Evolutionary conservation across 169 alveolate genomes (phyloP), one percentile per base, ranked within the genome.

Genomic region (Sarcocystis neurona): DNA sequence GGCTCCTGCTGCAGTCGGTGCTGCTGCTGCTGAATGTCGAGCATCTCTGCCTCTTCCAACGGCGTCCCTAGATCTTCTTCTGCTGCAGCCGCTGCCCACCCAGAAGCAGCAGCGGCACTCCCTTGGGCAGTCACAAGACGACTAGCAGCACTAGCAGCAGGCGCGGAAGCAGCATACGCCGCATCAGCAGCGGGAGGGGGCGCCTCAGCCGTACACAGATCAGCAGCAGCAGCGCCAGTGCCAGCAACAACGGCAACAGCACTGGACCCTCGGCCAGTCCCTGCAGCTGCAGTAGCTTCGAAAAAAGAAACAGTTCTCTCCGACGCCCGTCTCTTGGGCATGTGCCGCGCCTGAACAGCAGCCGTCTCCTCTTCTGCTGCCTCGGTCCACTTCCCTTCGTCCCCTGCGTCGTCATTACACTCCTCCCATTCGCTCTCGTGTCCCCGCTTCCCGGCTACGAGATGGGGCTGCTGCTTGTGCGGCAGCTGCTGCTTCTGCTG

Each of bases 161-260:
- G 79, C 30, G 63, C 30, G 20, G 63, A 20, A 10, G 20, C 30
- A 53, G 63, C 63, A 12, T 20, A 12, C 20, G 50, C 79, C 37
- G 79, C 79, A 32, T 41, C 79, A 70, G 37, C 79, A 70, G 79
- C 79, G 37, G 79, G 50, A 34, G 79, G 50, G 41, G 37, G 47
- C 30, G 79, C n/a, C n/a, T n/a, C n/a, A n/a, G n/a, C n/a, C n/a
- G n/a, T n/a, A n/a, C n/a, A n/a, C n/a, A n/a, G n/a, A n/a, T n/a
- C n/a, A n/a, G n/a, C n/a, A n/a, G n/a, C n/a, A n/a, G n/a, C n/a
- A n/a, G n/a, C n/a, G n/a, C n/a, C n/a, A n/a, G n/a, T n/a, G n/a
- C n/a, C n/a, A n/a, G n/a, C n/a, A n/a, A n/a, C n/a, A n/a, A n/a
- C n/a, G n/a, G n/a, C n/a, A n/a, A n/a, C n/a, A n/a, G n/a, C n/a